Conservation (phyloP, 2,329 filamentous ascomycete genomes). For the Elsinoe australis region DNA sequence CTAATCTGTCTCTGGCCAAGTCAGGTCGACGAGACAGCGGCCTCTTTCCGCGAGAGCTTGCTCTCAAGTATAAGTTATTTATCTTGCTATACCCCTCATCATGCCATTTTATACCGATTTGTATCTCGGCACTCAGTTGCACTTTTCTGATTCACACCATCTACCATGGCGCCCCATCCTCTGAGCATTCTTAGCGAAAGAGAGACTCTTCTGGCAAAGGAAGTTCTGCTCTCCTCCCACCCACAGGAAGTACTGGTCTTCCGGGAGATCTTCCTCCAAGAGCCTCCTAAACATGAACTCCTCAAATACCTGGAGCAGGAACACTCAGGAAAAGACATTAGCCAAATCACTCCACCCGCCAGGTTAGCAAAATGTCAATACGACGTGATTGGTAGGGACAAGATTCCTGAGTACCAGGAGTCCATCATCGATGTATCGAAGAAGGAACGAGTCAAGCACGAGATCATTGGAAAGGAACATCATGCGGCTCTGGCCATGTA, state of each 20-base stretch:
- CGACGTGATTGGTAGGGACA: constrained; percentile 47
- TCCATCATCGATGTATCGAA: constrained; percentile 35
- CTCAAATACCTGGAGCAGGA: constrained; percentile 30
- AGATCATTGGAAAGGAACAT: constrained; percentile 26
- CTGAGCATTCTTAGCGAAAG: neutral
- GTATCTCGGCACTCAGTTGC: too few species aligned
- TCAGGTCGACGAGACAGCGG: neutral
- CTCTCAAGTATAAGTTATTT: too few species aligned
- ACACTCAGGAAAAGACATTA: constrained; percentile 22
- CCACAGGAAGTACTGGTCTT: constrained; percentile 24
- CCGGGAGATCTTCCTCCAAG: constrained; percentile 28
- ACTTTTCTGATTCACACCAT: too few species aligned
- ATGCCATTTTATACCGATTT: too few species aligned
- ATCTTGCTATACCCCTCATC: too few species aligned
- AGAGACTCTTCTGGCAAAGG: constrained; percentile 3
- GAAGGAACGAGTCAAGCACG: constrained; percentile 24
- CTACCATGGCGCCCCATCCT: constrained; percentile 7
- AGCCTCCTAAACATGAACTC: constrained; percentile 30
- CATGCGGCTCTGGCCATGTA: constrained; percentile 27
- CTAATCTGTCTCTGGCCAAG: neutral
- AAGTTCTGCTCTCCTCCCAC: constrained; percentile 18
- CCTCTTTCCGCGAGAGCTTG: constrained; percentile 1
- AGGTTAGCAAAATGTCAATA: constrained; percentile 49
- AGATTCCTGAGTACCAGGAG: constrained; percentile 48
- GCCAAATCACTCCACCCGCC: constrained; percentile 26